Evolutionary conservation across 192 early-diverging fungal genomes (phyloP), one percentile per base, ranked within the genome.

Genomic region (Coemansia biformis): DNA sequence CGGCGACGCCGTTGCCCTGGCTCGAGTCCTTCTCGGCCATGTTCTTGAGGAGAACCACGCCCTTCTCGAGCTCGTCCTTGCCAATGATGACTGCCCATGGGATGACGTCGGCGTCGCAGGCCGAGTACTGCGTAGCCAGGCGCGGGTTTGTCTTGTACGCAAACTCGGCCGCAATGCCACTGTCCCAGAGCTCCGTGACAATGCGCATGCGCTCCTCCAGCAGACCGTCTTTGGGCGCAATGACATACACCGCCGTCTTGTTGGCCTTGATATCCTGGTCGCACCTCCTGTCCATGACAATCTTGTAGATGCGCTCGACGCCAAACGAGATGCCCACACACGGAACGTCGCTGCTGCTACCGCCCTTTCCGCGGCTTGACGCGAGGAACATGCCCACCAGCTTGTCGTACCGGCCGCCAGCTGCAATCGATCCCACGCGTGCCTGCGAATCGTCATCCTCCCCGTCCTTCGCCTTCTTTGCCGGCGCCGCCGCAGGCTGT

Each of bases 321-420:
- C 96, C 96, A 67, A 99, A 91, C 38, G 84, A 87, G 29, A 98
- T 69, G 37, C 96, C 96, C 3, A 98, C 93, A 53, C 96, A 99
- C 5, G 96, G 96, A 37, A 99, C 91, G 0, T 48, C 39, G 26
- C 84, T 67, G 36, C 77, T 63, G 59, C 76, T 78, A 71, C 31
- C 33, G 8, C 24, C 17, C 45, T 80, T 83, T 51, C 75, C 77
- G 49, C 75, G 79, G 32, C 56, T 78, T 11, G 58, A 38, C 28
- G 63, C 58, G 38, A 79, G 80, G 58, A 99, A 95, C 90, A 92
- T 96, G 26, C 94, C 96, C 9, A 99, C 94, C 37, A 99, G 79
- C 29, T 92, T 81, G 54, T 99, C 96, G 80, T 99, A 99, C 29
- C 96, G 90, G 6, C 96, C 96, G 43, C 96, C 96, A 0, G 90